A percentile compares a stretch with the other conserved stretches of the same genome.
Evolutionary conservation across 805 yeast species (phyloP).

Genomic region (Lachancea meyersii): DNA sequence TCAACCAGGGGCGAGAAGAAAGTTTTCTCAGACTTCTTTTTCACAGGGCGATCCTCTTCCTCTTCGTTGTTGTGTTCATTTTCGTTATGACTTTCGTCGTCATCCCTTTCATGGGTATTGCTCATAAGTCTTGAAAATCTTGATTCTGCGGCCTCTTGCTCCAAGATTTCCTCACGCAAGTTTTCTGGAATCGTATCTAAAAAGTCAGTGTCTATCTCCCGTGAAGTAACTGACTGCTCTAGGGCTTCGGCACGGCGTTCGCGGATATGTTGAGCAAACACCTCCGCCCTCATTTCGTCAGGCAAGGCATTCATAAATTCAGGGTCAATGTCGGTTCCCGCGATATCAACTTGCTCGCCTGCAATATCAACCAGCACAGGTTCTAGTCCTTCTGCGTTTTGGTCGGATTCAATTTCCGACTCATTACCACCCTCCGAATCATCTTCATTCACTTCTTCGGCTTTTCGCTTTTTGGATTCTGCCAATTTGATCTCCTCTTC

Average conservation of each 20-base stretch:
- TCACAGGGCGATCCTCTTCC: slow-evolving; percentile 11
- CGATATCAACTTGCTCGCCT: slow-evolving; percentile 72
- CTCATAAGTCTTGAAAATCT: slow-evolving; percentile 29
- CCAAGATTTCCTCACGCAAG: slow-evolving; percentile 55
- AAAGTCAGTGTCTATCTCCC: slow-evolving; percentile 76
- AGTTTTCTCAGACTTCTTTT: slow-evolving; percentile 32
- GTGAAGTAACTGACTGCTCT: slow-evolving; percentile 38
- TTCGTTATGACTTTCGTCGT: slow-evolving; percentile 3
- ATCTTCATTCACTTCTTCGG: slow-evolving; percentile 20
- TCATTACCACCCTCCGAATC: slow-evolving; percentile 24
- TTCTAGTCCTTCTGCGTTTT: slow-evolving; percentile 24
- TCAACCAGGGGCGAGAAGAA: slow-evolving; percentile 67
- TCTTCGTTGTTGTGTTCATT: slow-evolving; percentile 18
- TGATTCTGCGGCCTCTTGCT: slow-evolving; percentile 46
- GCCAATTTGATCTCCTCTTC: slow-evolving; percentile 30
- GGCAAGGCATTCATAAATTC: slow-evolving; percentile 86
- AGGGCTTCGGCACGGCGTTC: slow-evolving; percentile 61
- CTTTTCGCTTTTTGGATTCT: slow-evolving; percentile 22
- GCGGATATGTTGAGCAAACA: slow-evolving; percentile 73
- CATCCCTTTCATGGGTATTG: slow-evolving; percentile 11
- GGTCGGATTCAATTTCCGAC: slow-evolving; percentile 10
- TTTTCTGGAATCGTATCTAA: slow-evolving; percentile 70
- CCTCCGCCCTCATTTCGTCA: slow-evolving; percentile 89
- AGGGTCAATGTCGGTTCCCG: slow-evolving; percentile 89
- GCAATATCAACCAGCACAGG: slow-evolving; percentile 71